Evolutionary conservation across 208 protist genomes (phyloP).

Genomic region (Leishmania mexicana): DNA sequence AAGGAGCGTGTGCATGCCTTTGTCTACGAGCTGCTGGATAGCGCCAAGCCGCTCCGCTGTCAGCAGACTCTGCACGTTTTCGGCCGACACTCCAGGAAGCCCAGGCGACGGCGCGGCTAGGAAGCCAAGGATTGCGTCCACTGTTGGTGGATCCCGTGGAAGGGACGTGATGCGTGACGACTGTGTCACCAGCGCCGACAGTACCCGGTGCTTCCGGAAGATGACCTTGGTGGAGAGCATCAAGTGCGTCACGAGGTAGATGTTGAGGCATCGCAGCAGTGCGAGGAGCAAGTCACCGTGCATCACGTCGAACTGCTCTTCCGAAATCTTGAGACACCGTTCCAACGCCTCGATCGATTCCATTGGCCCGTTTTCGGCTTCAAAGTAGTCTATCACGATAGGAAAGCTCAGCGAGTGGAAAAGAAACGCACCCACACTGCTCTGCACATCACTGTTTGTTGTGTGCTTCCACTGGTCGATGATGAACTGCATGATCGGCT

Average conservation of each 20-base stretch:
- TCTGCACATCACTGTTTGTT: conserved; percentile 62
- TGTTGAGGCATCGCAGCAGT: conserved; percentile 72
- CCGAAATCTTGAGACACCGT: conserved; percentile 54
- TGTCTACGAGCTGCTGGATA: conserved; percentile 65
- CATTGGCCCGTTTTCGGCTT: conserved; percentile 53
- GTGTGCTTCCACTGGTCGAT: conserved; percentile 65
- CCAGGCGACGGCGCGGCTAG: conserved; percentile 52
- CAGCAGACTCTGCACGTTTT: conserved; percentile 82
- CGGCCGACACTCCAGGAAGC: conserved; percentile 66
- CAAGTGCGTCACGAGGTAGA: conserved; percentile 79
- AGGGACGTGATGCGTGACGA: conserved; percentile 63
- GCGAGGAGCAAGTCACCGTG: conserved; percentile 54
- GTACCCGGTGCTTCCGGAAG: conserved; percentile 79
- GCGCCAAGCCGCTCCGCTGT: conserved; percentile 56
- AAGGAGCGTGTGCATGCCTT: conserved; percentile 68
- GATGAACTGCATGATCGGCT: conserved; percentile 77
- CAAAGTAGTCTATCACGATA: conserved; percentile 73
- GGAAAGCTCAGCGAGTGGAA: conserved; percentile 84
- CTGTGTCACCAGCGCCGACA: conserved; percentile 75
- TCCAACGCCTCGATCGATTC: conserved; percentile 55
- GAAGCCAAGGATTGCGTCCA: conserved; percentile 76
- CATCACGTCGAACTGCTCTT: conserved; percentile 79
- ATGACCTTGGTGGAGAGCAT: conserved; percentile 85
- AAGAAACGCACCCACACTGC: conserved; percentile 76
- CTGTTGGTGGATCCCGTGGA: conserved; percentile 63